These are phyloP conservation scores for Phycomyces blakesleeanus DNA, from an alignment of 192 early-diverging fungal genomes.

Conservation along the genomic window DNA sequence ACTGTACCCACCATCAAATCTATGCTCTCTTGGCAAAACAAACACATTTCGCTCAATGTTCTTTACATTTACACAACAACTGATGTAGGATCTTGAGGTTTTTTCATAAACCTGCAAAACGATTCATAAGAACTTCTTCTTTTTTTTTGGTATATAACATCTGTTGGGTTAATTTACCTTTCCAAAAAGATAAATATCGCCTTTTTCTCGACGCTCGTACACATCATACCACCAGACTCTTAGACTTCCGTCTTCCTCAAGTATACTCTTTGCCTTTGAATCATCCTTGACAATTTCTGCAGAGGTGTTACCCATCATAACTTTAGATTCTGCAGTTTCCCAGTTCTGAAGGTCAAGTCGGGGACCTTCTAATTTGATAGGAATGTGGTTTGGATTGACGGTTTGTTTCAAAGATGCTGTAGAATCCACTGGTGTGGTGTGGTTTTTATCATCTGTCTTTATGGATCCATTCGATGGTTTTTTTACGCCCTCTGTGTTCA, in stretches of 20 bases:
- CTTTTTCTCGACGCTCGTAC: constrained; percentile 62
- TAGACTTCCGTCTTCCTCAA: constrained; percentile 52
- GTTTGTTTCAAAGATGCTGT: too few relatives aligned
- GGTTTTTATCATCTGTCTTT: too few relatives aligned
- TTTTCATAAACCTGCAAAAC: constrained; percentile 41
- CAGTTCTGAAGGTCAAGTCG: background rate
- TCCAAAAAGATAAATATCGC: constrained; percentile 86
- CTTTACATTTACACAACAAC: constrained; percentile 79
- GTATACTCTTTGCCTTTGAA: constrained; percentile 4
- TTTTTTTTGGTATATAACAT: background rate
- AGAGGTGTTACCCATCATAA: background rate
- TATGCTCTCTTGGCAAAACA: constrained; percentile 72
- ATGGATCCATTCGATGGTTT: too few relatives aligned
- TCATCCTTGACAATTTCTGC: constrained; percentile 1
- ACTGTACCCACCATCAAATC: constrained; percentile 53
- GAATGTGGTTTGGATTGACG: too few relatives aligned
- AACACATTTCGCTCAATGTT: constrained; percentile 84
- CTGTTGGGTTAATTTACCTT: constrained; percentile 46
- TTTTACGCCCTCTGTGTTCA: too few relatives aligned
- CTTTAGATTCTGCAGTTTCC: constrained; percentile 8
- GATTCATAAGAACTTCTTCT: background rate
- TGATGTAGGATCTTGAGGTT: constrained; percentile 54
- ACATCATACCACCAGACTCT: constrained; percentile 93
- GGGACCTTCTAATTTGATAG: too few relatives aligned
- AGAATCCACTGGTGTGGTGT: too few relatives aligned